Base-by-base conservation (phyloP, 371 early-diverging fungal genomes). In the Haplosporangium sp. region DNA sequence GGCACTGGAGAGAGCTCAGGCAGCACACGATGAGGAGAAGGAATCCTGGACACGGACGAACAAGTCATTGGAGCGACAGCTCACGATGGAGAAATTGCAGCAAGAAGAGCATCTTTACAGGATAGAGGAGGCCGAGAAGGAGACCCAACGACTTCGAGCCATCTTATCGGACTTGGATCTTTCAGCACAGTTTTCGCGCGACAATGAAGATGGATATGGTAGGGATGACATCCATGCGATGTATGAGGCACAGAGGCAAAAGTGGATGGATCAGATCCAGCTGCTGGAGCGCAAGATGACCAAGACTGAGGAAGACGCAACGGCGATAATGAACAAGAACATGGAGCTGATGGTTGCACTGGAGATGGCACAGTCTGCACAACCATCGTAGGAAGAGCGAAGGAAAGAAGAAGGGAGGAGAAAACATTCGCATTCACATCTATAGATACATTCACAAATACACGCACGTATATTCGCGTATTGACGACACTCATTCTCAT, bases 301-400 rank as follows among this genome's bases (percentile, higher is more conserved):
- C 45, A 77, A 64, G 62, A 43, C 58, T 0, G 72, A 77, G 23
- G 65, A 67, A 50, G 72, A 64, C 3, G 65, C 72, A 21, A 55
- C 64, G 11, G 42, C 52, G 1, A 64, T 68, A 13, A 46, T 64
- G 64, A 60, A 77, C 20, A 67, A 71, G 72, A 77, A 77, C 40
- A 72, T 77, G 72, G 72, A 77, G 55, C 58, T 77, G 41, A 72
- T 67, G 65, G 79, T 77, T 8, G 65, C 68, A 21, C 54, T 77
- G 7, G 79, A 77, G 13, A 48, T 68, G 62, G 54, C 46, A 9
- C 79, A 72, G n/a, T 68, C 60, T 43, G 29, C 38, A 7, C 45
- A 21, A 10, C 45, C 59, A 37, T 16, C 29, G 6, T 54, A 52
- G 51, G 14, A 45, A 45, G 4, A 29, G 29, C 29, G 29, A 29